A percentile compares a stretch with the other conserved stretches of the same genome.
Conservation (phyloP, 2,329 filamentous ascomycete species). For the Trichoderma harzianum region DNA sequence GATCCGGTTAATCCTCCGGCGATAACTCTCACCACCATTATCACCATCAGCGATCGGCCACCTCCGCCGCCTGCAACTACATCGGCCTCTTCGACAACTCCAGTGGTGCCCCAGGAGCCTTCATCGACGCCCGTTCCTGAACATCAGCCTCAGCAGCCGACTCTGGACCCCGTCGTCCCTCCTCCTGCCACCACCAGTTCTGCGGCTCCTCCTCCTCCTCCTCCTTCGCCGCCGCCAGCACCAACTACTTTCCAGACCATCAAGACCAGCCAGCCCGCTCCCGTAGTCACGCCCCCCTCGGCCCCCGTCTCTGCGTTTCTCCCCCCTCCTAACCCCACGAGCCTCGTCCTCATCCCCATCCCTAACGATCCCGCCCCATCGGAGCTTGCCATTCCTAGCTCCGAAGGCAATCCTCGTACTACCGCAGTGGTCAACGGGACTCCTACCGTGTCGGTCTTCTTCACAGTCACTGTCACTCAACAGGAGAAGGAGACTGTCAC, state of each 20-base stretch:
- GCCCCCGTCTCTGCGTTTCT: background rate
- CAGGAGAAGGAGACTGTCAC: conserved; percentile 33
- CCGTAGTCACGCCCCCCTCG: background rate
- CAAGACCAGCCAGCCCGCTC: background rate
- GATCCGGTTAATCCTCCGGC: conserved; percentile 17
- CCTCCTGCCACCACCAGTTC: conserved; percentile 19
- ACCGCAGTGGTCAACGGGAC: conserved; percentile 29
- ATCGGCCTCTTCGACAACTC: conserved; percentile 13
- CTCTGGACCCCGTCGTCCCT: background rate
- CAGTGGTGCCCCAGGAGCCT: background rate
- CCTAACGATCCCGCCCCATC: conserved; percentile 21
- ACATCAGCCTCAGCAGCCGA: background rate
- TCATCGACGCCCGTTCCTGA: background rate
- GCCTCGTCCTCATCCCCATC: conserved; percentile 30
- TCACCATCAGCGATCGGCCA: conserved; percentile 28
- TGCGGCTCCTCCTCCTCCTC: conserved; percentile 4
- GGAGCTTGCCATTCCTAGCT: background rate
- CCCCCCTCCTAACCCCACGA: conserved; percentile 21
- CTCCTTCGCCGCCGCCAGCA: conserved; percentile 1
- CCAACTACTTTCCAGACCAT: conserved; percentile 20
- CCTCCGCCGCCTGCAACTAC: conserved; percentile 1
- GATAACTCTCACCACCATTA: conserved; percentile 31
- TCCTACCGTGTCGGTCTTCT: conserved; percentile 36
- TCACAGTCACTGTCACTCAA: conserved; percentile 38
- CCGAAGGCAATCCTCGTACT: conserved; percentile 11